Conservation (phyloP, 78 protist species). For the Parvularia atlantis region DNA sequence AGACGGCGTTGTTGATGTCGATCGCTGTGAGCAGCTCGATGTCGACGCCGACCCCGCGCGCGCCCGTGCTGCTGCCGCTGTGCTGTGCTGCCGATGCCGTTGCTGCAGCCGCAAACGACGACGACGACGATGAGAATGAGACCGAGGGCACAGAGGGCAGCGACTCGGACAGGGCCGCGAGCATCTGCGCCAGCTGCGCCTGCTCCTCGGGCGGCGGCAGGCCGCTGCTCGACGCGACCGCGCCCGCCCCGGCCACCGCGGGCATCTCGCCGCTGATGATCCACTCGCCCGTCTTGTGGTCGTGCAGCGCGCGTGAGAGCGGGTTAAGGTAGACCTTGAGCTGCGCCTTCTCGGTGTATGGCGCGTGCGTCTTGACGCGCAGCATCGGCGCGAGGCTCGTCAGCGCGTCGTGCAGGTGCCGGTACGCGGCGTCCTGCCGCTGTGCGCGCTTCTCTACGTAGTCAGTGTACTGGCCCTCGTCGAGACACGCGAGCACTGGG, state of each 20-base stretch:
- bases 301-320: conserved; percentile 33
- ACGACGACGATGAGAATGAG: too few relatives aligned
- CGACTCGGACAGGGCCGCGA: too few relatives aligned
- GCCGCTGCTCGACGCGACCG: neutral
- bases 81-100: too few relatives aligned
- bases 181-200: neutral
- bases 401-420: conserved; percentile 23
- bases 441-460: conserved; percentile 7
- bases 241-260: too few relatives aligned
- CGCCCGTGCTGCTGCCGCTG: neutral
- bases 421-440: conserved; percentile 8
- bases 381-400: conserved; percentile 8
- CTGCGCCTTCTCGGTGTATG: conserved; percentile 26
- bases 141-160: too few relatives aligned
- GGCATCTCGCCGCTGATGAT: neutral
- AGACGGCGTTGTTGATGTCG: neutral
- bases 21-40: conserved; percentile 11
- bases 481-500: neutral
- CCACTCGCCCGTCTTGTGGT: neutral
- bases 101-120: too few relatives aligned
- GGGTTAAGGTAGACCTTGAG: conserved; percentile 38
- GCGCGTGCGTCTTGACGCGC: conserved; percentile 28
- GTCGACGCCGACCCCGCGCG: conserved; percentile 29
- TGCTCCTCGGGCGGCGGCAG: neutral
- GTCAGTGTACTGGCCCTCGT: neutral